phyloP scores from a whole-genome alignment of 495 filamentous ascomycete genomes.

The Neurospora tetrasperma region DNA sequence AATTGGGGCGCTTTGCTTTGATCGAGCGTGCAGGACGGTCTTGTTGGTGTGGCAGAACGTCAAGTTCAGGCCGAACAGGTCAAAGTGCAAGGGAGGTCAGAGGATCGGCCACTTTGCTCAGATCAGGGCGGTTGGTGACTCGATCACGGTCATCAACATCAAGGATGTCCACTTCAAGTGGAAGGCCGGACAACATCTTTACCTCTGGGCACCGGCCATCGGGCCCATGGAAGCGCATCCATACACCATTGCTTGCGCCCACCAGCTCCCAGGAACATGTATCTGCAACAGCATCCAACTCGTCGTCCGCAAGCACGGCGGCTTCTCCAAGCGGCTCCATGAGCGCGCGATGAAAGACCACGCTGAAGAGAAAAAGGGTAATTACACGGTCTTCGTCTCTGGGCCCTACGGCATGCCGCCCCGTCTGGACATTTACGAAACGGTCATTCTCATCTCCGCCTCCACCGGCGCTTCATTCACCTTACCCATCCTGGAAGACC shows the following conservation, averaged over 20 bases:
- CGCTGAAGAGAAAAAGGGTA: constrained; percentile 21
- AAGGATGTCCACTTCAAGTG: constrained; percentile 58
- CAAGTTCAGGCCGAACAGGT: constrained; percentile 28
- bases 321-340: constrained; percentile 60
- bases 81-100: constrained; percentile 30
- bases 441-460: constrained; percentile 47
- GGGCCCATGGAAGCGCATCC: constrained; percentile 67
- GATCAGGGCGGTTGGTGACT: constrained; percentile 50
- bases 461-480: constrained; percentile 49
- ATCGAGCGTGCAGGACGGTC: constrained; percentile 46
- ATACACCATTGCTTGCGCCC: constrained; percentile 60
- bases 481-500: constrained; percentile 44
- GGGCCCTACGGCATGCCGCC: constrained; percentile 50
- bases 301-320: constrained; percentile 57
- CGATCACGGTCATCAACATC: constrained; percentile 60
- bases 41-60: constrained; percentile 56
- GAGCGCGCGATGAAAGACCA: constrained; percentile 46
- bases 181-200: constrained; percentile 70
- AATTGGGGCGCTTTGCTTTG: constrained; percentile 59
- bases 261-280: constrained; percentile 33
- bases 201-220: constrained; percentile 60
- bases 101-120: constrained; percentile 47
- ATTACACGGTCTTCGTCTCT: constrained; percentile 38
- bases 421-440: constrained; percentile 48
- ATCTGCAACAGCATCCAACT: constrained; percentile 58